Conservation (phyloP, 1,139 yeast species). For the Geotrichum histeridarum region DNA sequence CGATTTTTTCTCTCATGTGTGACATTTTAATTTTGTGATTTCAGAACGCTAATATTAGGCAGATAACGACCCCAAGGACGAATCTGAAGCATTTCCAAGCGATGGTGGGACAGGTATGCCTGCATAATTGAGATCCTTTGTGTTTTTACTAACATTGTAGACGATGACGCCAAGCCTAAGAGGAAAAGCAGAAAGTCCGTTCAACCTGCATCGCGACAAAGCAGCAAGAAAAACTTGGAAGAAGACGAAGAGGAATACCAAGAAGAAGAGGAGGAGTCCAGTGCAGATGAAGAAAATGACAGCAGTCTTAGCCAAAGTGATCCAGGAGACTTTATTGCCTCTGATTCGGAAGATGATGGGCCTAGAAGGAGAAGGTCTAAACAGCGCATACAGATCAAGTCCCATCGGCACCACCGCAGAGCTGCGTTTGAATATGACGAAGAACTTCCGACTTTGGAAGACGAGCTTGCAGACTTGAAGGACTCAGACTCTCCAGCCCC, state of each 20-base stretch:
- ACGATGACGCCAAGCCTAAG: slow-evolving; percentile 13
- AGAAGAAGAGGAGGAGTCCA: slow-evolving; percentile 23
- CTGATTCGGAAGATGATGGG: slow-evolving; percentile 26
- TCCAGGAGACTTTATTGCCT: slow-evolving; percentile 18
- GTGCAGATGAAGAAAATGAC: slow-evolving; percentile 19
- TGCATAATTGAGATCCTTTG: not conserved
- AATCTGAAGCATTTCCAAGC: slow-evolving; percentile 13
- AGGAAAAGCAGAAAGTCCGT: slow-evolving; percentile 20
- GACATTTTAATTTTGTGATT: not conserved
- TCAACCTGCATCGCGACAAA: slow-evolving; percentile 9
- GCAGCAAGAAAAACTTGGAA: slow-evolving; percentile 20
- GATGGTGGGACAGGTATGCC: slow-evolving; percentile 17
- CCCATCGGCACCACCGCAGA: slow-evolving; percentile 9
- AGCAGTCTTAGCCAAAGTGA: slow-evolving; percentile 12
- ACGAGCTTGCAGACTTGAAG: slow-evolving; percentile 50
- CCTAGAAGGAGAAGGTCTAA: slow-evolving; percentile 38
- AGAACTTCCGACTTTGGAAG: slow-evolving; percentile 30
- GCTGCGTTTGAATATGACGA: slow-evolving; percentile 37
- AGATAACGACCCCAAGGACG: slow-evolving; percentile 21
- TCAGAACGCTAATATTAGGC: not conserved
- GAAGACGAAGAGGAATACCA: slow-evolving; percentile 28
- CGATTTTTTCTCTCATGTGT: not conserved
- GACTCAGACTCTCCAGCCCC: slow-evolving; percentile 49
- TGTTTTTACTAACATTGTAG: not conserved
- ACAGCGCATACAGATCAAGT: slow-evolving; percentile 29